Percentiles rank a stretch among this genome's conserved stretches.
These are phyloP conservation scores for Sanguinoderma infundibulare DNA, from an alignment of 1,284 basidiomycete species.

Conservation along the genomic window DNA sequence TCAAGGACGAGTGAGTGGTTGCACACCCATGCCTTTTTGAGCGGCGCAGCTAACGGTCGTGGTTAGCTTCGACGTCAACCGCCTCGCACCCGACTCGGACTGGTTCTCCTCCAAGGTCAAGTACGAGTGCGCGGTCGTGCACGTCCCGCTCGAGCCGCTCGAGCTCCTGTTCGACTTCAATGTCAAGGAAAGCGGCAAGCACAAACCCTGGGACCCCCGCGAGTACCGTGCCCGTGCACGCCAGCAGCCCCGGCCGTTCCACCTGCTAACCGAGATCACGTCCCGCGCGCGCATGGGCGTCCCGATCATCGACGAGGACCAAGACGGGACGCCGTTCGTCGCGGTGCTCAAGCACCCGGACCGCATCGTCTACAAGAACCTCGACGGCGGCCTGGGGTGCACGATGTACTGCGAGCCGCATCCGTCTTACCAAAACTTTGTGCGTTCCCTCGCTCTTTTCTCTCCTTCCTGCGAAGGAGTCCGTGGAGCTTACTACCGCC, in stretches of 20 bases:
- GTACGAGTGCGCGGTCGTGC: conserved; percentile 55
- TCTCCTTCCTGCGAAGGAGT: too few species aligned
- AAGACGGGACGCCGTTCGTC: conserved; percentile 46
- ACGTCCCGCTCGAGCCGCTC: conserved; percentile 52
- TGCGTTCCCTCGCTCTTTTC: neutral
- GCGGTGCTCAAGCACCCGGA: conserved; percentile 49
- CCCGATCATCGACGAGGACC: conserved; percentile 48
- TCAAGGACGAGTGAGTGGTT: conserved; percentile 8
- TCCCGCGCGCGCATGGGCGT: conserved; percentile 45
- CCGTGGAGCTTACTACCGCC: conserved; percentile 12
- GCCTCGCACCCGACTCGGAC: conserved; percentile 23
- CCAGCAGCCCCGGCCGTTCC: conserved; percentile 45
- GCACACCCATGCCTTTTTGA: neutral
- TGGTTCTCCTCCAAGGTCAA: conserved; percentile 35
- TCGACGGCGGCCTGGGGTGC: conserved; percentile 37
- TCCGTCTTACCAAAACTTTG: conserved; percentile 1
- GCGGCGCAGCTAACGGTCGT: conserved; percentile 28
- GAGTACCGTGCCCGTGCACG: conserved; percentile 43
- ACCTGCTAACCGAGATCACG: conserved; percentile 42
- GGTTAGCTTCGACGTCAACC: conserved; percentile 47
- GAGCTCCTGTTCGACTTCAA: conserved; percentile 56
- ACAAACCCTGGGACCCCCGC: conserved; percentile 43
- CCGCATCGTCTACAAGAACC: conserved; percentile 51
- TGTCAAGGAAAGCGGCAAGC: too few species aligned
- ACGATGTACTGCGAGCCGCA: conserved; percentile 29